Evolutionary conservation across 2,329 filamentous ascomycete genomes (phyloP), one percentile per base, ranked within the genome.

Genomic region (Anthostomella pinea): DNA sequence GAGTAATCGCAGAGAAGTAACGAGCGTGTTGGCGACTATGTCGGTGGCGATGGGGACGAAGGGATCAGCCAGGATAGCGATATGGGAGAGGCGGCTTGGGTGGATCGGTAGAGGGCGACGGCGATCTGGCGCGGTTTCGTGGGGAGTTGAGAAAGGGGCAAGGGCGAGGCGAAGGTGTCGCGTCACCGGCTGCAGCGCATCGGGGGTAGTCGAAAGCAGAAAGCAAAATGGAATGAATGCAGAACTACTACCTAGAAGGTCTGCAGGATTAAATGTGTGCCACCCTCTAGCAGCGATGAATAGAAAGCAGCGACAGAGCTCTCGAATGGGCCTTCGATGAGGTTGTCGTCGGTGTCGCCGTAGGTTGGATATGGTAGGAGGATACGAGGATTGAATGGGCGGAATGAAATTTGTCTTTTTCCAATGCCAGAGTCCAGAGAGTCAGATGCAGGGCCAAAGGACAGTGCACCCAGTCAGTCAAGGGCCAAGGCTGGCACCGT

Each of bases 161-260:
- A 41, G 39, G 35, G 43, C n/a, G n/a, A n/a, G 43, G 33, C 27
- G 24, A 42, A 30, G 25, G 24, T 35, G 39, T 50, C 50, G 52
- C 47, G 49, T 53, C 49, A 54, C 49, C 40, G 40, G 35, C 40
- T 36, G 32, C 29, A 37, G 48, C 44, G 42, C 48, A 52, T 57
- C 36, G 46, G 36, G 39, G 49, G 44, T 47, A 46, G 5, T 23
- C 41, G 40, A 41, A 43, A 48, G 30, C 21, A 37, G 34, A 45
- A 33, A 31, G 27, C 21, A 20, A 33, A 35, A 25, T 16, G 25
- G 37, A 38, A 32, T 35, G 38, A 25, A 33, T 41, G 38, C 41
- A 38, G 33, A 30, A 29, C 38, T 41, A 40, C 30, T n/a, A n/a
- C n/a, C n/a, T n/a, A n/a, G n/a, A n/a, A n/a, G n/a, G n/a, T n/a